Base-by-base conservation (phyloP, 495 filamentous ascomycete species). In the Gamarada debralockiae region DNA sequence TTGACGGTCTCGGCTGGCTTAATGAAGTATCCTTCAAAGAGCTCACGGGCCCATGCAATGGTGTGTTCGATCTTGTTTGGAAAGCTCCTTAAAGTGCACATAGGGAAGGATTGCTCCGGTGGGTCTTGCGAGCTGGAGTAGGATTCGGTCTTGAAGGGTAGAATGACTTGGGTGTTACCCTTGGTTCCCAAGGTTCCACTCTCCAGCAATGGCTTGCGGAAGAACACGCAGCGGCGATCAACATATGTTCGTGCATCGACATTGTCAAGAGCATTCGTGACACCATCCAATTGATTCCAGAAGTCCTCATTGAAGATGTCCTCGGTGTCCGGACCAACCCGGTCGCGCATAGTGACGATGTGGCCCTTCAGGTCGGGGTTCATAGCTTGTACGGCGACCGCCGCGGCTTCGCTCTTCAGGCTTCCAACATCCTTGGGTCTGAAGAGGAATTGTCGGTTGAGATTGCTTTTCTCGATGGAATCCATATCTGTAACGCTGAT, bases 61-160 rank as follows among this genome's bases (percentile, higher is more conserved):
- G 95, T 99, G 65, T 99, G 95, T 71, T 99, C 90, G 65, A 99
- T 99, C 63, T 84, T 86, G 74, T 99, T 99, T 50, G 95, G 95
- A 78, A 99, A 99, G 74, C 91, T 96, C 55, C 91, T 81, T 50
- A 99, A 75, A 3, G 95, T 99, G 67, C 95, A 99, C 89, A 96
- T 96, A 2, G 95, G 95, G 82, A 97, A 97, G 0, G 91, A 95
- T 70, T 96, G 89, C 77, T 99, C 95, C 1, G 95, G 95, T 1
- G 95, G 95, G 72, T 99, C 95, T 63, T 96, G 95, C 5, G 93
- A 97, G 58, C 91, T 96, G 3, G 95, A 97, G 71, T 99, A 99
- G 0, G 93, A 97, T 72, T 99, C 95, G 6, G 95, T 97, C 55
- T 96, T 70, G 53, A 76, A 75, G 8, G 95, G 93, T 45, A 99